These are phyloP conservation scores for Clarireedia homoeocarpa DNA, from an alignment of 2,329 filamentous ascomycete genomes.

Conservation along the genomic window DNA sequence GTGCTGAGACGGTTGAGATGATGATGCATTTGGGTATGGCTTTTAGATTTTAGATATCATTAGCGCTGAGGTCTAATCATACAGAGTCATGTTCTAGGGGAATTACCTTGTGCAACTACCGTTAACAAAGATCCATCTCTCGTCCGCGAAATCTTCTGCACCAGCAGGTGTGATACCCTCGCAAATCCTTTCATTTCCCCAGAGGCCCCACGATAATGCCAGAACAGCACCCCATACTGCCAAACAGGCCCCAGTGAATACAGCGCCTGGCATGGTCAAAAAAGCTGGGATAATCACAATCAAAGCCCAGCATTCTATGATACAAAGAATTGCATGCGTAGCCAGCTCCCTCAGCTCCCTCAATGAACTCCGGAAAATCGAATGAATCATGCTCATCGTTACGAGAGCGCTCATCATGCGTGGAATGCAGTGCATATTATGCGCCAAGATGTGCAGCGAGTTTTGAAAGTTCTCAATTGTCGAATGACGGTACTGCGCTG, in stretches of 20 bases:
- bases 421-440: constrained; percentile 9
- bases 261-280: constrained; percentile 10
- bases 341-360: constrained; percentile 9
- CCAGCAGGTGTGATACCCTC: constrained; percentile 1
- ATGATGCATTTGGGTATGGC: constrained; percentile 55
- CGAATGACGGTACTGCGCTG: constrained; percentile 7
- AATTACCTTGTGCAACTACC: constrained; percentile 15
- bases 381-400: background rate
- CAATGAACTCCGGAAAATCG: background rate
- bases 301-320: constrained; percentile 11
- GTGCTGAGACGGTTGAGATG: constrained; percentile 62
- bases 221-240: constrained; percentile 2
- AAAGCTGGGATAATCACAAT: constrained; percentile 9
- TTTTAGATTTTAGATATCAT: constrained; percentile 2
- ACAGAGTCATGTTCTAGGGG: too few species aligned
- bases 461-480: background rate
- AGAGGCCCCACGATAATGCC: constrained; percentile 8
- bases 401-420: constrained; percentile 7
- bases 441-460: constrained; percentile 9
- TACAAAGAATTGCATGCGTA: constrained; percentile 9
- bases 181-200: constrained; percentile 4
- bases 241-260: constrained; percentile 2
- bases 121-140: constrained; percentile 15
- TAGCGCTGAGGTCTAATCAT: background rate
- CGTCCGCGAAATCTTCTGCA: constrained; percentile 8